Percentiles rank a stretch among this genome's conserved stretches.
Conservation (phyloP, 1,284 basidiomycete genomes). For the Naganishia albida region DNA sequence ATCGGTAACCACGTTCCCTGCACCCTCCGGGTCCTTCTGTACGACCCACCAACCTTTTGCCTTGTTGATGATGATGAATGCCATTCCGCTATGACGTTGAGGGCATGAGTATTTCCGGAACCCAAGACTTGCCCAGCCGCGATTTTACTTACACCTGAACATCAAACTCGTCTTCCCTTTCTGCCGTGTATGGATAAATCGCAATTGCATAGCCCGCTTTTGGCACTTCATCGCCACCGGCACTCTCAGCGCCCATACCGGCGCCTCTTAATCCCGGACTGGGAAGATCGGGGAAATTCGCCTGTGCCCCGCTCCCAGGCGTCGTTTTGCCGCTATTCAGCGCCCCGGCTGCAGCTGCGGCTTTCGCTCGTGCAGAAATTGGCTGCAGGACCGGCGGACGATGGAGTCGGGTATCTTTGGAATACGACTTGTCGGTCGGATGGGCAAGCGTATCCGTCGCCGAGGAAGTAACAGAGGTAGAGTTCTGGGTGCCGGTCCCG, state of each 20-base stretch:
- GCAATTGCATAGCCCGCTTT: conserved; percentile 56
- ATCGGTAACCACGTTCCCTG: conserved; percentile 75
- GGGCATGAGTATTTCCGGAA: background rate
- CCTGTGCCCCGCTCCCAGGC: conserved; percentile 32
- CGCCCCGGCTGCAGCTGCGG: conserved; percentile 23
- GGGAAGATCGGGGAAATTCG: conserved; percentile 48
- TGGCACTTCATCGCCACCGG: conserved; percentile 37
- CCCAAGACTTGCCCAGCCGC: background rate
- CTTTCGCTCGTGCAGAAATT: conserved; percentile 37
- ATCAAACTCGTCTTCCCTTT: conserved; percentile 96
- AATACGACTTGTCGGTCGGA: conserved; percentile 33
- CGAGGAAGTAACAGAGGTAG: background rate
- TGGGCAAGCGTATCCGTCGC: conserved; percentile 2
- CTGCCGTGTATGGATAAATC: conserved; percentile 77
- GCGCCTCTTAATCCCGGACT: conserved; percentile 43
- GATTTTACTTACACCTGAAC: conserved; percentile 77
- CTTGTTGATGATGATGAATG: conserved; percentile 89
- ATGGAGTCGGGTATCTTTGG: conserved; percentile 42
- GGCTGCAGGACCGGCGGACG: conserved; percentile 49
- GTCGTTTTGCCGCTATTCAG: conserved; percentile 32
- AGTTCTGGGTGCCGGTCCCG: conserved; percentile 13
- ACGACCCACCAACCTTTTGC: conserved; percentile 99
- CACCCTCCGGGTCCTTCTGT: conserved; percentile 84
- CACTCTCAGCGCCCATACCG: background rate
- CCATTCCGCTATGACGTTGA: conserved; percentile 43